Evolutionary conservation across 163 green algal species (phyloP), one percentile per base, ranked within the genome.

Genomic region (Chlorella variabilis): DNA sequence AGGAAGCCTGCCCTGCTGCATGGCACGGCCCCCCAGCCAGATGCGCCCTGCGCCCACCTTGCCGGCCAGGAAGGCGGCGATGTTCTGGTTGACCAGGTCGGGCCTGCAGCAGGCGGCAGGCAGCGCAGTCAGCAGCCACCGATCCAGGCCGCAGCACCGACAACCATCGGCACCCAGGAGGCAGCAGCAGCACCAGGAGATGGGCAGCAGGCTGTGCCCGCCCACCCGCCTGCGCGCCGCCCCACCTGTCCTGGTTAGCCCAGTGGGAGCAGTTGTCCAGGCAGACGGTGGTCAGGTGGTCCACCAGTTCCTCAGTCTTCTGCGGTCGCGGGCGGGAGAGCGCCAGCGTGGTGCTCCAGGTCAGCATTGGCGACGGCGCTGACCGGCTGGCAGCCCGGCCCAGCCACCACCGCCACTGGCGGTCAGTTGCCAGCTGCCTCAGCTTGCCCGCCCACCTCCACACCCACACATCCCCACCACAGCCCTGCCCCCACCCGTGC

Each of bases 201-300:
- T 48, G 31, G 15, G 15, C n/a, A n/a, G n/a, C n/a, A n/a, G n/a
- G n/a, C n/a, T n/a, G n/a, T n/a, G n/a, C n/a, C n/a, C n/a, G n/a
- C n/a, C n/a, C n/a, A n/a, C n/a, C n/a, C n/a, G n/a, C n/a, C 3
- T 70, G 62, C 23, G 27, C 5, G 33, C 54, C 9, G 18, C 8
- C 54, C 8, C 29, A 88, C 71, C 65, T 77, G 71, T 90, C 87
- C 73, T 90, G 83, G 59, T 89, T 78, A 25, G 87, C 83, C 76
- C 81, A 91, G 76, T 91, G 87, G 8, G 75, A 85, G 80, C 85
- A 87, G 25, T 86, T 45, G 2, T 74, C 29, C 56, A 91, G 68
- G 7, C 65, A 42, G 27, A 83, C 67, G 27, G 82, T 41, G 33
- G 36, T 71, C n/a, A 90, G 49, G 6, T 86, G 7, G 45, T 45